Evolutionary conservation across 176 grass and related monocot genomes (phyloP).

Genomic region (Phoenix roebelenii): DNA sequence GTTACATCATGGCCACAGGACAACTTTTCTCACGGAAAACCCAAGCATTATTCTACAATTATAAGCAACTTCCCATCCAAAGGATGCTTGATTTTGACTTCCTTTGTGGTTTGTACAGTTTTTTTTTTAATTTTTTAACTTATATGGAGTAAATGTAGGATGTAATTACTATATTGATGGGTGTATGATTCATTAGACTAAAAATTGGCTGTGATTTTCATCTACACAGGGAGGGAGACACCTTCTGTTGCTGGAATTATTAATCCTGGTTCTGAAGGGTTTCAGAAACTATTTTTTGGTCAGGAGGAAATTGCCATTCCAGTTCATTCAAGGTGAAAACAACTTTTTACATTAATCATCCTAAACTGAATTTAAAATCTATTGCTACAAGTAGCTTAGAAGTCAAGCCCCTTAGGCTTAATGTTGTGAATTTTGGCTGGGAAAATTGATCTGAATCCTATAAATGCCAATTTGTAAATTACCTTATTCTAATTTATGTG

Average conservation of each 20-base stretch:
- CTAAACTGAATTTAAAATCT: too few species aligned
- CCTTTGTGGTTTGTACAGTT: constrained; percentile 57
- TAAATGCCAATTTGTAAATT: too few species aligned
- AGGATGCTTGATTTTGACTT: constrained; percentile 99
- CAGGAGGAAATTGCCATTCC: constrained; percentile 99
- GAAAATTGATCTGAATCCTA: too few species aligned
- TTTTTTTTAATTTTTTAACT: constrained; percentile 12
- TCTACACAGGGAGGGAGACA: constrained; percentile 74
- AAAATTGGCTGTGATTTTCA: background rate
- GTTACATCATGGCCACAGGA: constrained; percentile 65
- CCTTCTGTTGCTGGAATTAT: constrained; percentile 99
- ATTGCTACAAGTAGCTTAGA: too few species aligned
- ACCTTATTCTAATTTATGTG: too few species aligned
- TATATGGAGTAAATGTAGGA: background rate
- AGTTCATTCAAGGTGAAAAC: constrained; percentile 65
- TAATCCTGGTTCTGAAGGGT: constrained; percentile 95
- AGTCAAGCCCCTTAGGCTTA: too few species aligned
- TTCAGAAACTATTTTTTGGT: constrained; percentile 98
- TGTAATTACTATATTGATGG: too few species aligned
- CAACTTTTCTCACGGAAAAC: constrained; percentile 88
- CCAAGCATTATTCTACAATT: constrained; percentile 96
- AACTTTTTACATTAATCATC: background rate
- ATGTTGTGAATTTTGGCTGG: too few species aligned
- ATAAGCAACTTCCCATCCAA: constrained; percentile 98
- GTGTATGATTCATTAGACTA: too few species aligned